These are phyloP conservation scores for Sonneratia alba DNA, from an alignment of 345 rosid genomes.

Conservation along the genomic window DNA sequence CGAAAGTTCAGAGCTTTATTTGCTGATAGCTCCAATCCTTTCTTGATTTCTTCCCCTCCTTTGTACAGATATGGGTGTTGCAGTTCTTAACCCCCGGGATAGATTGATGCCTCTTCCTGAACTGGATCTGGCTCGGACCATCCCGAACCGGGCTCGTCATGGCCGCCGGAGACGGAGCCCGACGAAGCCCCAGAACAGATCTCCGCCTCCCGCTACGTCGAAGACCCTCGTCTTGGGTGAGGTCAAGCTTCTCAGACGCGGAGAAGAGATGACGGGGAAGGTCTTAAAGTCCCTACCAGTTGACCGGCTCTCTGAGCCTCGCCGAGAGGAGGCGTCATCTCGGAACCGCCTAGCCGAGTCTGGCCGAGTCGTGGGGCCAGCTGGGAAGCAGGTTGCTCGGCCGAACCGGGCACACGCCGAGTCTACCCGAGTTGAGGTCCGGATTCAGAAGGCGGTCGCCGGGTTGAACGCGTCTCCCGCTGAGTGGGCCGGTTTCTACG, in stretches of 20 bases:
- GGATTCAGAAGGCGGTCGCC: background rate
- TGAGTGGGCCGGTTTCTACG: constrained; percentile 34
- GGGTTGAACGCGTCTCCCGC: no score
- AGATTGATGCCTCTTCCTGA: constrained; percentile 13
- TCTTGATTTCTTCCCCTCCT: no score
- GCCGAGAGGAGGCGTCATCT: background rate
- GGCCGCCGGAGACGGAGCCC: constrained; percentile 43
- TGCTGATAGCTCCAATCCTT: background rate
- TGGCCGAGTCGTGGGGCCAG: background rate
- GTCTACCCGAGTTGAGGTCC: background rate
- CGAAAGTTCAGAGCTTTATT: background rate
- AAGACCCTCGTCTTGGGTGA: constrained; percentile 29
- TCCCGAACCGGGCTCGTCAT: constrained; percentile 17
- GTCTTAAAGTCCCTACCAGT: background rate
- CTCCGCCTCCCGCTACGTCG: constrained; percentile 14
- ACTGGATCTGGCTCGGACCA: constrained; percentile 4
- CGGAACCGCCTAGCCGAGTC: constrained; percentile 21
- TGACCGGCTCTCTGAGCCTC: background rate
- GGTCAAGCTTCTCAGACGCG: constrained; percentile 69
- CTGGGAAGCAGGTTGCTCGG: background rate
- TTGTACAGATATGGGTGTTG: constrained; percentile 44
- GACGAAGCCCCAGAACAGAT: constrained; percentile 12
- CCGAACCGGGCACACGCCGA: background rate
- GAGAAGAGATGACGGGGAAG: constrained; percentile 28
- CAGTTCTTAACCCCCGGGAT: constrained; percentile 41